Conservation (phyloP, 495 filamentous ascomycete species). For the Penicillium simplicissimum region DNA sequence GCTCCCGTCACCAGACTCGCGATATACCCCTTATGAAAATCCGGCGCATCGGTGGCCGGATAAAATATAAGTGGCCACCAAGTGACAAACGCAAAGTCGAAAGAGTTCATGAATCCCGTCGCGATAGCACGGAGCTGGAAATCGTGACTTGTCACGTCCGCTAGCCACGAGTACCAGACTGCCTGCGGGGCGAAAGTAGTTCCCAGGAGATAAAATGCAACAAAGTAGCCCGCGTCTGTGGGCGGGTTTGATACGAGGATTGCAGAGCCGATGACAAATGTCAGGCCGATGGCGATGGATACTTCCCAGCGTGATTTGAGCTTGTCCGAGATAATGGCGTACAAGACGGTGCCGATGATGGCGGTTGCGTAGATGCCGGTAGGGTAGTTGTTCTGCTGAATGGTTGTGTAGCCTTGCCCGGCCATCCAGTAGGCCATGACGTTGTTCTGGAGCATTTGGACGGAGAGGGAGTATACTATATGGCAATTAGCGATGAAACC, state of each 20-base stretch:
- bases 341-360: conserved; percentile 33
- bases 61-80: conserved; percentile 44
- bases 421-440: conserved; percentile 42
- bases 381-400: conserved; percentile 41
- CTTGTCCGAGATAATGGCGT: conserved; percentile 39
- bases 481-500: neutral
- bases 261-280: conserved; percentile 35
- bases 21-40: conserved; percentile 37
- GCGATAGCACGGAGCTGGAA: conserved; percentile 37
- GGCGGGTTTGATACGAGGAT: conserved; percentile 31
- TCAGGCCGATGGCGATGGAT: conserved; percentile 35
- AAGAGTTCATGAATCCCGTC: conserved; percentile 42
- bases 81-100: conserved; percentile 40
- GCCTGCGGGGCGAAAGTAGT: conserved; percentile 40
- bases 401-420: conserved; percentile 33
- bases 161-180: conserved; percentile 43
- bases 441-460: conserved; percentile 37
- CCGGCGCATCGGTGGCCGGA: conserved; percentile 35
- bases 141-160: conserved; percentile 37
- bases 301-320: conserved; percentile 38
- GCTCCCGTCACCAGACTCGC: conserved; percentile 36
- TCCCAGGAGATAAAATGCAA: conserved; percentile 37
- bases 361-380: conserved; percentile 35
- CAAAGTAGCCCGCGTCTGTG: conserved; percentile 31
- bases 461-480: conserved; percentile 35